Evolutionary conservation across 495 filamentous ascomycete genomes (phyloP), one percentile per base, ranked within the genome.

Genomic region (Aspergillus ostianus): DNA sequence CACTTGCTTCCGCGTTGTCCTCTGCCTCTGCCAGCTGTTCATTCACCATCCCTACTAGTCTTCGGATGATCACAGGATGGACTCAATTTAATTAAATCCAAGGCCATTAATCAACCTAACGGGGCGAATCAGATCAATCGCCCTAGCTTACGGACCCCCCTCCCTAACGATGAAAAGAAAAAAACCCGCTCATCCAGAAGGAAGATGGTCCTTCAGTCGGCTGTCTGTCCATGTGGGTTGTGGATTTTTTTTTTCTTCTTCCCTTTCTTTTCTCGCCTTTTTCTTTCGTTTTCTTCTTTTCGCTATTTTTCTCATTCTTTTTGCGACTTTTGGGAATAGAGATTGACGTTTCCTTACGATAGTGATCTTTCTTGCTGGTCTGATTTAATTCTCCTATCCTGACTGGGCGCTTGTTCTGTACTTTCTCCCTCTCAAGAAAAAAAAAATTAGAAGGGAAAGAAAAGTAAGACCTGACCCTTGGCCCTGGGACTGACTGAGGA

Each of bases 11-110:
- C 19, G 51, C 46, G 57, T 59, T 61, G 59, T 56, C 53, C 57
- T 59, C 49, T 57, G 59, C 53, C 53, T 51, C 54, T 57, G 59
- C 59, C 59, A 61, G 54, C 47, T 61, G 59, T 62, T 62, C 59
- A 61, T 41, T 41, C 36, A 41, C 12, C 36, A 41, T 41, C 36
- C 36, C 36, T 41, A 41, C 59, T 56, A 56, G 59, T 53, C 21
- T 51, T 19, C n/a, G 59, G 61, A 59, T 56, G 56, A 56, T 63
- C 56, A 19, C 47, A 56, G 47, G 49, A 32, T 6, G 30, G 41
- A 36, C 41, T 41, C 23, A 36, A 32, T 58, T 27, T 46, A 58
- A 46, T 59, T 48, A 59, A 41, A 41, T 48, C 46, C 36, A 13
- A 48, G 44, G 52, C 36, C 36, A 44, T 55, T 55, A 54, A 60